Conservation (phyloP, 805 yeast species). For the Metahyphopichia silvanorum region DNA sequence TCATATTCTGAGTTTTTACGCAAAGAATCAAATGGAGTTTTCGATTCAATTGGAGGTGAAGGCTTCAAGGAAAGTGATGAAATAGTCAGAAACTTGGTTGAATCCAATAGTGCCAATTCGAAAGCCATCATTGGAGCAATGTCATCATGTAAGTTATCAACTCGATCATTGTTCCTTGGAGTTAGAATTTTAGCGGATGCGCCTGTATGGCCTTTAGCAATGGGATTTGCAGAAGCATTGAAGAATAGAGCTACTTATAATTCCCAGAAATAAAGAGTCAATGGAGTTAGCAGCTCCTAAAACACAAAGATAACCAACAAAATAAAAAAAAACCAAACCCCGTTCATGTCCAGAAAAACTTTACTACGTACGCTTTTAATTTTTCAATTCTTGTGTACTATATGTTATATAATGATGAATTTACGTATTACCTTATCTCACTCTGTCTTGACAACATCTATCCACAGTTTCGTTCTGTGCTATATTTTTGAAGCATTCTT, state of each 20-base stretch:
- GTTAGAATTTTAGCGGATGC: slow-evolving; percentile 79
- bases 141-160: slow-evolving; percentile 47
- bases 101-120: slow-evolving; percentile 39
- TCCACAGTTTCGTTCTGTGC: no score
- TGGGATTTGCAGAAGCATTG: slow-evolving; percentile 76
- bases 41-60: slow-evolving; percentile 38
- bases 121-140: slow-evolving; percentile 46
- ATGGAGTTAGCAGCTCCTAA: no score
- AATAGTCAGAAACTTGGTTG: slow-evolving; percentile 50
- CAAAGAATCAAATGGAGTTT: slow-evolving; percentile 56
- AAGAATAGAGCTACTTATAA: slow-evolving; percentile 47
- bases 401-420: no score
- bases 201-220: slow-evolving; percentile 82
- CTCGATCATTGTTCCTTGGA: slow-evolving; percentile 63
- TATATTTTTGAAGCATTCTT: no score
- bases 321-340: no score
- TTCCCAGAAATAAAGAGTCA: neutral
- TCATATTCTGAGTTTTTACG: slow-evolving; percentile 58
- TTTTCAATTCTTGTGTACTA: no score
- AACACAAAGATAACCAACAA: no score
- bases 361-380: no score
- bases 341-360: no score
- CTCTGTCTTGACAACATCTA: no score
- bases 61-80: slow-evolving; percentile 3
- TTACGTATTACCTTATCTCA: no score